Base-by-base conservation (phyloP, 1,284 basidiomycete species). In the Malassezia japonica region DNA sequence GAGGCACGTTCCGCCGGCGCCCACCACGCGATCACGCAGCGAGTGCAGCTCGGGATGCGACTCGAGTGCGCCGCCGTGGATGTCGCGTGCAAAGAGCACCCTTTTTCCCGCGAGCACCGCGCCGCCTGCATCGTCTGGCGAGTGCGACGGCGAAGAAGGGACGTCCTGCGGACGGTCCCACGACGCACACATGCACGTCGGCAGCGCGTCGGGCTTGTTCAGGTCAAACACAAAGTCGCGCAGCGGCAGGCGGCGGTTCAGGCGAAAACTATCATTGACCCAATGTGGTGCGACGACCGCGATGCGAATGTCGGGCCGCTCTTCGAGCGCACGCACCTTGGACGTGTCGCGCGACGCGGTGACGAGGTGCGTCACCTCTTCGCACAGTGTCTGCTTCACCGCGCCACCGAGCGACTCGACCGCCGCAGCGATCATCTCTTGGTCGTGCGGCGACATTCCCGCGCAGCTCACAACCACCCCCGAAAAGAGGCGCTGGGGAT, bases 341-440 rank as follows among this genome's bases (percentile, higher is more conserved):
- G 40, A n/a, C 35, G 45, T 46, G 16, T 56, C 52, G 39, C 52
- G 46, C 29, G 45, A 46, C 9, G 46, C 72, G 25, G 82, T 81
- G 61, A 91, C 84, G 40, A 90, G 78, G 70, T 91, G 87, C 1
- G 87, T 90, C 32, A 88, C 83, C 57, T 91, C 87, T 51, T 80
- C 79, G 0, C 86, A 87, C 44, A 88, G 78, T 4, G 81, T 81
- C 1, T 76, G 75, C 13, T 84, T 79, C 80, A 82, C 87, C 69
- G 85, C 83, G 3, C 89, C 88, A 0, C 89, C 87, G n/a, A 86
- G 79, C 0, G 82, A 79, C 1, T 78, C 76, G 36, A 90, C 82
- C 0, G 82, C 83, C 0, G 82, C 83, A 1, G 79, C 79, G 34
- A 90, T 79, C 6, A 85, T 79, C 63, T 87, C 85, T 33, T 80